These are phyloP conservation scores for Vigna mungo DNA, from an alignment of 306 rosid species.

Conservation along the genomic window DNA sequence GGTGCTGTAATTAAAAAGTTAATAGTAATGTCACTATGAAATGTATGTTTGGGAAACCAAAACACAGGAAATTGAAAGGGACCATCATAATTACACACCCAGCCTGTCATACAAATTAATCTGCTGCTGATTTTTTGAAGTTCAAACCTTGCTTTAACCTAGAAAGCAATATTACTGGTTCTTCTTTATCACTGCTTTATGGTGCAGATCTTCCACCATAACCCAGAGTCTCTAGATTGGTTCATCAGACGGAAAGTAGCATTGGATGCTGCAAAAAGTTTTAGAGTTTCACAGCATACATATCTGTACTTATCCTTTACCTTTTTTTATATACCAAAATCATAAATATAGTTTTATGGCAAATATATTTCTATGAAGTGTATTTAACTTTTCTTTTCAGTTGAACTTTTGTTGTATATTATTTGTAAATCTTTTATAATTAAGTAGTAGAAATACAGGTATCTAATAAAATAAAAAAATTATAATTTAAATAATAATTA, in stretches of 20 bases:
- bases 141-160: constrained; percentile 50
- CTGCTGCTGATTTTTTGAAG: neutral
- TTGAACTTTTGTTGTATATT: no score
- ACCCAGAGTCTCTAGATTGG: constrained; percentile 74
- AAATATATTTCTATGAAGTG: no score
- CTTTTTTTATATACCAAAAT: no score
- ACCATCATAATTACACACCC: neutral
- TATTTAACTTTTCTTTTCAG: no score
- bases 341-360: no score
- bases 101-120: neutral
- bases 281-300: constrained; percentile 45
- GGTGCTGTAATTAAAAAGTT: neutral
- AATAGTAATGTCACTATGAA: neutral
- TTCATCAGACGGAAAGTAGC: constrained; percentile 72
- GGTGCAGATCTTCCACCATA: constrained; percentile 3
- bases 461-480: no score
- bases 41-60: neutral
- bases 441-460: no score
- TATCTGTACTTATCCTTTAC: no score
- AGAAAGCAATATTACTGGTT: no score
- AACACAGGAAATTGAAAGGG: neutral
- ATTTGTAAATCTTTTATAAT: no score
- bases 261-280: constrained; percentile 81
- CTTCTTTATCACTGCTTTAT: no score
- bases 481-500: no score